Conservation (phyloP, 1,284 basidiomycete genomes). For the Somion occarium region DNA sequence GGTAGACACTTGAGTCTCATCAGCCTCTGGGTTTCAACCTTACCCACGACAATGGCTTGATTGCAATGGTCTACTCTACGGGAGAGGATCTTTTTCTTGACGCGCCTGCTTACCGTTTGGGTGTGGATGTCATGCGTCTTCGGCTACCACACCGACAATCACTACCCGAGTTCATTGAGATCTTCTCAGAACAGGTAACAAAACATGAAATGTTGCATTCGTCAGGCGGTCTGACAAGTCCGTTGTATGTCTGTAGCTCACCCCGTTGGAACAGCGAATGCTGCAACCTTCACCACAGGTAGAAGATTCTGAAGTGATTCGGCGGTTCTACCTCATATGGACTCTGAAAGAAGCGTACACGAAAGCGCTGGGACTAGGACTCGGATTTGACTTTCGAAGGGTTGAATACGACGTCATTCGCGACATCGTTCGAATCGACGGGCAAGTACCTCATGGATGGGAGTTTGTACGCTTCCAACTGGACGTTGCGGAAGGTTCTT, state of each 20-base stretch:
- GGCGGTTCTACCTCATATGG: constrained; percentile 75
- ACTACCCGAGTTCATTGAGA: constrained; percentile 55
- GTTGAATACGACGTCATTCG: constrained; percentile 60
- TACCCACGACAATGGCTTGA: constrained; percentile 69
- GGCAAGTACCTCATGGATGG: constrained; percentile 55
- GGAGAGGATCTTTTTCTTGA: constrained; percentile 37
- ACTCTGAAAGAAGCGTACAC: constrained; percentile 86
- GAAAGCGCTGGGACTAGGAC: constrained; percentile 74
- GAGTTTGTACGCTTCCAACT: constrained; percentile 57
- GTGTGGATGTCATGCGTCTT: constrained; percentile 77
- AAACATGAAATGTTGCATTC: no score
- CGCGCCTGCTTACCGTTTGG: constrained; percentile 57
- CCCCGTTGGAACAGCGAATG: constrained; percentile 42
- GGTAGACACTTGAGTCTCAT: constrained; percentile 40
- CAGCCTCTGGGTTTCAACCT: constrained; percentile 70
- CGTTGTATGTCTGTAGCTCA: no score
- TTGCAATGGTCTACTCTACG: constrained; percentile 62
- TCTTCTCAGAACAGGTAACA: constrained; percentile 63
- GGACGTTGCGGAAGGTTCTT: constrained; percentile 16
- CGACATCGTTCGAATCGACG: constrained; percentile 54
- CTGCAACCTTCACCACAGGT: constrained; percentile 31
- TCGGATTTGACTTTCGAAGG: constrained; percentile 75
- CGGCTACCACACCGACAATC: constrained; percentile 53
- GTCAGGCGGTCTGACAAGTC: no score
- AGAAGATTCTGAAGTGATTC: constrained; percentile 41